These are phyloP conservation scores for Tarenaya hassleriana DNA, from an alignment of 345 rosid species.

Conservation along the genomic window DNA sequence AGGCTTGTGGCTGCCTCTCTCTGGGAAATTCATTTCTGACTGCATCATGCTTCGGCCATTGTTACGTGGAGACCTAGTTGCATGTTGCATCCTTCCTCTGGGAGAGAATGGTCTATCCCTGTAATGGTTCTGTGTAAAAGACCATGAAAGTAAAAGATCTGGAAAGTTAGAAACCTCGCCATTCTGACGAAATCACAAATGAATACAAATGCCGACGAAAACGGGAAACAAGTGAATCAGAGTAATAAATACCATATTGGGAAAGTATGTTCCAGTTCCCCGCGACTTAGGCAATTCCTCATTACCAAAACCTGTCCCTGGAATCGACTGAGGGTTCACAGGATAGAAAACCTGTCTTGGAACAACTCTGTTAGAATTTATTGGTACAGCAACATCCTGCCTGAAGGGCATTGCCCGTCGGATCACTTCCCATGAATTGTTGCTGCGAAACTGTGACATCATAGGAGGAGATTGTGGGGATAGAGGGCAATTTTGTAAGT, in stretches of 20 bases:
- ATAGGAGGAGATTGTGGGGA: conserved; percentile 40
- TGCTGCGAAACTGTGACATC: conserved; percentile 41
- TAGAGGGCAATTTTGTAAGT: conserved; percentile 33
- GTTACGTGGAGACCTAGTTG: conserved; percentile 52
- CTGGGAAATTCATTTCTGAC: conserved; percentile 36
- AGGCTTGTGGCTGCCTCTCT: conserved; percentile 42
- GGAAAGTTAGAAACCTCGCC: conserved; percentile 16
- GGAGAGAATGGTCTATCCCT: conserved; percentile 39
- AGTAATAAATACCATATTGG: conserved; percentile 44
- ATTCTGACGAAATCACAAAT: conserved; percentile 5
- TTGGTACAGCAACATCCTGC: conserved; percentile 30
- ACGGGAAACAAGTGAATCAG: conserved; percentile 6
- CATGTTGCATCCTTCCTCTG: conserved; percentile 50
- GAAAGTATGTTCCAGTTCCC: conserved; percentile 87
- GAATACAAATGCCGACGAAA: not conserved
- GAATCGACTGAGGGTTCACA: conserved; percentile 39
- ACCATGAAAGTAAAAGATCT: conserved; percentile 17
- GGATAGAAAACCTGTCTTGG: conserved; percentile 42
- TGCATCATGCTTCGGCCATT: conserved; percentile 34
- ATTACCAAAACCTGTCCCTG: conserved; percentile 41
- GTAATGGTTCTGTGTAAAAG: conserved; percentile 68
- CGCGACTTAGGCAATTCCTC: conserved; percentile 68
- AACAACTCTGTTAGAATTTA: conserved; percentile 41
- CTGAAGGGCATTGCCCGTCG: conserved; percentile 39
- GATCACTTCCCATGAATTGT: conserved; percentile 56